Evolutionary conservation across 129 eudicot species (phyloP), one percentile per base, ranked within the genome.

Genomic region (Pittosporum tobira): DNA sequence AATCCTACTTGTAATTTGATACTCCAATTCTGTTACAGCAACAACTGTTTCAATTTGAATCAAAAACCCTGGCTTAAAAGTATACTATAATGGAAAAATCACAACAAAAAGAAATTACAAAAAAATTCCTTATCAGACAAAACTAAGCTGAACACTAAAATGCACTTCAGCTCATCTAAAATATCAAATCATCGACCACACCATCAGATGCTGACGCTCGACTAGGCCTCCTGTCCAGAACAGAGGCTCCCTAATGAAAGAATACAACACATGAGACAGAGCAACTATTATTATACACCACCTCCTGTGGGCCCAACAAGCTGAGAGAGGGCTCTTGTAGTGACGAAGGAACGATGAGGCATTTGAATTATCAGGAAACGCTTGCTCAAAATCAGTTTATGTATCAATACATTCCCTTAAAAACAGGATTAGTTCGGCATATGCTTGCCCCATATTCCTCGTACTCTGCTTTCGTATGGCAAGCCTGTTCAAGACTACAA

Each of bases 401-500:
- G 6, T 6, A 27, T 88, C 79, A 93, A 69, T 83, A 93, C 99
- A 93, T 93, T 57, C 99, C 99, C 74, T 93, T 93, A 78, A 93
- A 93, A 65, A 93, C 99, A 44, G 96, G 99, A 74, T 93, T 93
- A 26, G 99, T 87, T 42, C 99, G 80, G 75, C 99, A 93, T 78
- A 93, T 93, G 79, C 99, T 87, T 21, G 99, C 99, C 18, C 99
- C 99, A 38, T 71, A 77, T 79, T 93, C 99, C 80, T 93, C 99
- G 31, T 93, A 93, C 48, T 93, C 99, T 15, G 88, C 96, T 69
- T 93, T 93, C 51, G 99, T 93, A 75, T 84, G 96, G 72, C 99
- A 93, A 36, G 99, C 99, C 99, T 93, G 80, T 62, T 20, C 25
- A 47, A 40, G 46, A 11, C 2, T 9, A 40, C n/a, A 40, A 6